Evolutionary conservation across 306 rosid genomes (phyloP).

Genomic region (Vicia faba): DNA sequence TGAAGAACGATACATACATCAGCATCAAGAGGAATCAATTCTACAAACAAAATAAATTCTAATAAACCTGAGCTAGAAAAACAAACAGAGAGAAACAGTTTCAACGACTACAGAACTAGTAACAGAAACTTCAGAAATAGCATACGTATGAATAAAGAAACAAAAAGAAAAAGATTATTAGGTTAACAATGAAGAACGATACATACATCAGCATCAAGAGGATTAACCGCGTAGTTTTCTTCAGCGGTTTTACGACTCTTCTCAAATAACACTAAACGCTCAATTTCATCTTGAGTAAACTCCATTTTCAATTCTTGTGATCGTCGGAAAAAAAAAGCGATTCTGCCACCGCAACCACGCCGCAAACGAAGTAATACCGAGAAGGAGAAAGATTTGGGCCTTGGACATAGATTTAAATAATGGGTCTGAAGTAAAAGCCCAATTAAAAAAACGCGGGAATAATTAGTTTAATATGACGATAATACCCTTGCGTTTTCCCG

Average conservation of each 20-base stretch:
- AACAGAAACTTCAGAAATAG: slow-evolving; percentile 2
- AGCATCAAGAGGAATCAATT: slow-evolving; percentile 38
- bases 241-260: slow-evolving; percentile 63
- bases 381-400: slow-evolving; percentile 6
- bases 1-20: slow-evolving; percentile 49
- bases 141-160: background rate
- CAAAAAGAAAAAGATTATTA: background rate
- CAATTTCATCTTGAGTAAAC: slow-evolving; percentile 62
- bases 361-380: background rate
- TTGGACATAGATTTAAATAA: background rate
- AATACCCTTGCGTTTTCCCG: slow-evolving; percentile 43
- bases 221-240: slow-evolving; percentile 58
- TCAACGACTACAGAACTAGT: background rate
- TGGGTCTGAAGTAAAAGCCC: slow-evolving; percentile 24
- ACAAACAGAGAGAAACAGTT: background rate
- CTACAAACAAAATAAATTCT: background rate
- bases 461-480: background rate
- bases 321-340: background rate
- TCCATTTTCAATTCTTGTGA: slow-evolving; percentile 47
- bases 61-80: background rate
- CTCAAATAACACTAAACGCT: slow-evolving; percentile 56
- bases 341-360: background rate
- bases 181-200: slow-evolving; percentile 31
- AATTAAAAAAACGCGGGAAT: slow-evolving; percentile 8
- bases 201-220: slow-evolving; percentile 72